Evolutionary conservation across 345 rosid genomes (phyloP), one percentile per base, ranked within the genome.

Genomic region (Geranium brycei): DNA sequence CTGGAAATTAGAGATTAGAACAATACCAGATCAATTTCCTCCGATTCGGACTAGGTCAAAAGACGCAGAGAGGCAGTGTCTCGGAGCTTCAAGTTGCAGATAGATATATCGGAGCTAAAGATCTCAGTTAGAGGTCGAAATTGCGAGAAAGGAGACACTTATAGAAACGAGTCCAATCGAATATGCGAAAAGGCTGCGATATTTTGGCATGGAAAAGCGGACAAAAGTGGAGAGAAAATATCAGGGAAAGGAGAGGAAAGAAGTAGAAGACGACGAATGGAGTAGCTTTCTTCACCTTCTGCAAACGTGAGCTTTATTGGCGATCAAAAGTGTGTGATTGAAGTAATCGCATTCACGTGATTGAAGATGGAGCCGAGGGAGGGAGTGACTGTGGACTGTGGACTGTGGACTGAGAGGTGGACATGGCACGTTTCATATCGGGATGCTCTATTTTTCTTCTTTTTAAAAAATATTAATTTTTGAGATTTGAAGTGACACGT

Each of bases 301-400:
- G 53, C 11, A 47, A 47, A 47, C 11, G 53, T 13, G 15, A 47
- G 15, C 15, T 35, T 35, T 35, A 35, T 35, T 7, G 3, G 53
- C 53, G 15, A 8, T 47, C 14, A 47, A 47, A 47, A 47, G 53
- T 47, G 53, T 47, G 53, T 47, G 64, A 62, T 62, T 8, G 64
- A 66, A 40, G 47, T 32, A 63, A 17, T 12, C 17, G 59, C n/a
- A 31, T 30, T 64, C 30, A 47, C 69, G n/a, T 19, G 69, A 68
- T 60, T 30, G 0, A 47, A 47, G 53, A 47, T 47, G 53, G 53
- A 47, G 53, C 53, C 12, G 3, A 6, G 11, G 13, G 53, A 47
- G 53, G 7, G 53, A 47, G 53, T 47, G 53, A 23, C 28, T 4
- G 31, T 31, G 0, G 12, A 17, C 28, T 4, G 31, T 31, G 0